Conservation (phyloP, 2,329 filamentous ascomycete species). For the Amesomyces nigricolor region DNA sequence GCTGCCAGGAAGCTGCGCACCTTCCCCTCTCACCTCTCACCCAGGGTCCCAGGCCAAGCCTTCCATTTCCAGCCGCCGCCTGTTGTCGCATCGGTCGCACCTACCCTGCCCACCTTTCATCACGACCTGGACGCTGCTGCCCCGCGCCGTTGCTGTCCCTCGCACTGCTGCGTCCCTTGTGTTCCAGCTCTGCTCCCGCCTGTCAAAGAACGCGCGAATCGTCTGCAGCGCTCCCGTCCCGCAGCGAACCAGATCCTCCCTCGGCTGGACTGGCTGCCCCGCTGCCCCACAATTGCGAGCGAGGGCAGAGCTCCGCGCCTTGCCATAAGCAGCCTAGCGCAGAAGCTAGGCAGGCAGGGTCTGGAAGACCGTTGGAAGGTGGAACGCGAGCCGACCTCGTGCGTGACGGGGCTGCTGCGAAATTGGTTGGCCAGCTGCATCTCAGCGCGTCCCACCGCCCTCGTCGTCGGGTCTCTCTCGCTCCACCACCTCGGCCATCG, state of each 20-base stretch:
- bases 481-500: not conserved
- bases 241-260: constrained; percentile 1
- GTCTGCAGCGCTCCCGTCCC: constrained; percentile 5
- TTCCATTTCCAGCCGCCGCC: constrained; percentile 3
- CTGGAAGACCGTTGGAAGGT: constrained; percentile 23
- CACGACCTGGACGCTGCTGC: not conserved
- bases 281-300: constrained; percentile 15
- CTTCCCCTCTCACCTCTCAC: not conserved
- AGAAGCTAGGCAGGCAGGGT: constrained; percentile 15
- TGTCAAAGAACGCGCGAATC: constrained; percentile 6
- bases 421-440: constrained; percentile 8
- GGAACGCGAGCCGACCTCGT: constrained; percentile 16
- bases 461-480: not conserved
- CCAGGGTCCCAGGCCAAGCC: not conserved
- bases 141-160: not conserved
- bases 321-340: constrained; percentile 20
- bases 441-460: not conserved
- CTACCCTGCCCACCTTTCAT: not conserved
- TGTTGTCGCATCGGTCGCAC: not conserved
- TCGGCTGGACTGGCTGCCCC: constrained; percentile 17
- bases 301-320: constrained; percentile 21
- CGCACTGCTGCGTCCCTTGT: not conserved
- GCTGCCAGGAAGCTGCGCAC: not conserved
- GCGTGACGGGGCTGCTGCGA: constrained; percentile 15
- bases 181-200: not conserved